Evolutionary conservation across 352 stramenopile genomes (phyloP), one percentile per base, ranked within the genome.

Genomic region (Phytopythium montanum): DNA sequence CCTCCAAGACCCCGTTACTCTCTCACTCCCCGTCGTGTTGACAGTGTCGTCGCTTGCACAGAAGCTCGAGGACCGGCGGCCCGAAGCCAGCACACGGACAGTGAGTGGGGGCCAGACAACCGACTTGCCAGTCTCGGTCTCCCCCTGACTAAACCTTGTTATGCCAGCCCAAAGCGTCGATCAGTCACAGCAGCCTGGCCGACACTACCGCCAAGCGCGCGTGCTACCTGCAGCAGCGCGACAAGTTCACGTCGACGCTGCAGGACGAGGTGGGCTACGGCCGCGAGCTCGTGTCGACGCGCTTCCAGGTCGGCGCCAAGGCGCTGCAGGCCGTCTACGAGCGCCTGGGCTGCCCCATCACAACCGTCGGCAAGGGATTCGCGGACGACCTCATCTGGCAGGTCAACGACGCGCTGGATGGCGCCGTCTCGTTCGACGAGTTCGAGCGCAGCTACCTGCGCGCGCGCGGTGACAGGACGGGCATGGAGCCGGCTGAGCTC

Each of bases 351-450:
- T 85, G 69, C 28, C 57, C 63, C 0, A 29, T 63, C 1, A 60
- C 65, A 2, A 51, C 60, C 9, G 64, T 87, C 38, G 65, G 69
- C 26, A 82, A 75, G 36, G 73, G 66, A 48, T 70, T 76, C 28
- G 54, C 85, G 12, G 84, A 90, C 49, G 84, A 90, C 44, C 53
- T 91, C 46, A 81, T 93, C 28, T 93, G 84, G 84, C 81, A 93
- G 54, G 73, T 90, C 46, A 90, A 93, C 61, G 81, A 92, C 60
- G 79, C 69, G n/a, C 62, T 93, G 28, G 79, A 93, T 54, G 84
- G 84, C 44, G 54, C 68, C 54, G 74, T 93, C 56, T 83, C 79
- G 31, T 93, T 79, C 52, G 78, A 90, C 6, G 84, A 93, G 65
- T 92, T 90, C 50, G 79, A 88, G 36, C 72, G 68, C 18, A 90